These are phyloP conservation scores for Chenopodium suecicum DNA, from an alignment of 148 eudicot genomes.

Conservation along the genomic window DNA sequence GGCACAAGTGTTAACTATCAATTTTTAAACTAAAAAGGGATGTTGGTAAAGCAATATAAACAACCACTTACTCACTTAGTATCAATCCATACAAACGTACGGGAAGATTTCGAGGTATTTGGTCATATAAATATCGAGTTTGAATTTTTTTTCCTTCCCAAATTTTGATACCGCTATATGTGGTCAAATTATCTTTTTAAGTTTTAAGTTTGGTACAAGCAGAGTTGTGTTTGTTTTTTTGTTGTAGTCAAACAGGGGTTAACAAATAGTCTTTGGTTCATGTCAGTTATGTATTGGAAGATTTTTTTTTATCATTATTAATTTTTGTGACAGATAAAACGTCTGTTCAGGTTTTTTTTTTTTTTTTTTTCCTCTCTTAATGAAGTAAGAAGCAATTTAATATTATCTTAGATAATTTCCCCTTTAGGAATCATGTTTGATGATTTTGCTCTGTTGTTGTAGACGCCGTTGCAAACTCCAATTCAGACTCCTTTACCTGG, in stretches of 20 bases:
- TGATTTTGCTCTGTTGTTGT: slow-evolving; percentile 21
- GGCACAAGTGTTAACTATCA: not conserved
- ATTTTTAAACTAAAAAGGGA: not conserved
- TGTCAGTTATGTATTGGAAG: not conserved
- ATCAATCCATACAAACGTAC: not conserved
- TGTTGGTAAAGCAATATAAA: not conserved
- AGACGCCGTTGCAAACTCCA: slow-evolving; percentile 82
- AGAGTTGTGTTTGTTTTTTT: not conserved
- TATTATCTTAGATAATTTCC: not conserved
- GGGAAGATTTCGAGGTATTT: not conserved
- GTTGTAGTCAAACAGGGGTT: not conserved
- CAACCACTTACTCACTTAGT: no score
- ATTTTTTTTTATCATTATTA: not conserved
- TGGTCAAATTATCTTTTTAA: not conserved
- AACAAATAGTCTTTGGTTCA: not conserved
- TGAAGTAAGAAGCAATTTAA: not conserved
- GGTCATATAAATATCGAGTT: not conserved
- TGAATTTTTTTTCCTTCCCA: not conserved
- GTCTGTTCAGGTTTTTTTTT: not conserved
- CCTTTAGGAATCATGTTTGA: not conserved
- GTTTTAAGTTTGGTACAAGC: not conserved
- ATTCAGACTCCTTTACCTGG: slow-evolving; percentile 85
- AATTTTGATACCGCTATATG: not conserved
- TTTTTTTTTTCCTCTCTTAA: not conserved
- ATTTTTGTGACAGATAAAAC: not conserved